Evolutionary conservation across 108 stramenopile species (phyloP).

Genomic region (Nannochloropsis salina): DNA sequence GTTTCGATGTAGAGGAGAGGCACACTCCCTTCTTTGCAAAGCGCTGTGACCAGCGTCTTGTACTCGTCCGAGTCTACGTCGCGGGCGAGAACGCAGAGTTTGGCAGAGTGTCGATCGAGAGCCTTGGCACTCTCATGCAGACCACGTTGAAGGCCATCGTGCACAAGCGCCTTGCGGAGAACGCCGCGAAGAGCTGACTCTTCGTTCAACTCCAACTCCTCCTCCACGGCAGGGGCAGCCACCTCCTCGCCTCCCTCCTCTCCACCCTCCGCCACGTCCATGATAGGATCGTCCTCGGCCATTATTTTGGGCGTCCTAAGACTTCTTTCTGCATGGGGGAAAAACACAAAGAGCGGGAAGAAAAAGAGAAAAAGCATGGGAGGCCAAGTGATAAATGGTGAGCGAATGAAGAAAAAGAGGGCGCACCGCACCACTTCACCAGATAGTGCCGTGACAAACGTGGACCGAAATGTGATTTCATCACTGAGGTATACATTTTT

Average conservation of each 20-base stretch:
- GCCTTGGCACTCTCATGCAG: conserved; percentile 96
- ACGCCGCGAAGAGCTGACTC: conserved; percentile 69
- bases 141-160: conserved; percentile 90
- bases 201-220: conserved; percentile 1
- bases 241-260: background rate
- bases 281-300: conserved; percentile 11
- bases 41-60: conserved; percentile 85
- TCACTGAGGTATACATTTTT: too few relatives aligned
- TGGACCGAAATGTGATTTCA: too few relatives aligned
- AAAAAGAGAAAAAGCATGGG: background rate
- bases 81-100: conserved; percentile 89
- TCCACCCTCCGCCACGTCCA: conserved; percentile 16
- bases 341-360: too few relatives aligned
- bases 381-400: background rate
- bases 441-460: too few relatives aligned
- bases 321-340: background rate
- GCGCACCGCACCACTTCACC: too few relatives aligned
- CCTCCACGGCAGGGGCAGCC: conserved; percentile 7
- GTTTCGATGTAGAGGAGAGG: conserved; percentile 84
- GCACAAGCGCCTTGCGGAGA: conserved; percentile 86
- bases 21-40: conserved; percentile 90
- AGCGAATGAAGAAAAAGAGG: background rate
- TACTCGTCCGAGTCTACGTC: conserved; percentile 94
- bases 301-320: conserved; percentile 10
- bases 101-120: conserved; percentile 81